Evolutionary conservation across 305 asterid species (phyloP), one percentile per base, ranked within the genome.

Genomic region (Euphrasia arctica): DNA sequence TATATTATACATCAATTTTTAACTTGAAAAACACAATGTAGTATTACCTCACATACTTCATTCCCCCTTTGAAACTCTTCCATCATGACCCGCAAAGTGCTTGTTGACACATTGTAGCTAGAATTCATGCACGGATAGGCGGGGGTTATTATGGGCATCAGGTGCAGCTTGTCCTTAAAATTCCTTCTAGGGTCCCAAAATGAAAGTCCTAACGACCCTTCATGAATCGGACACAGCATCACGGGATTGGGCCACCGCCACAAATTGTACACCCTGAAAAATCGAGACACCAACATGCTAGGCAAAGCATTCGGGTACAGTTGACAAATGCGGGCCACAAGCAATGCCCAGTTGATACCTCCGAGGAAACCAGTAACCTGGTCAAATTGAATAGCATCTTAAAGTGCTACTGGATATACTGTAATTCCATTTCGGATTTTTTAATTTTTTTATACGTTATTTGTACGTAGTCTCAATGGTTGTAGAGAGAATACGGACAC

Each of bases 201-300:
- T 29, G 83, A 76, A 63, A 89, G 95, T 49, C 97, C 98, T 47
- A 90, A 76, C 10, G 96, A 79, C 60, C 89, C 85, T 70, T 90
- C 96, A 72, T 82, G 83, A 71, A 90, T 93, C 64, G 92, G 89
- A 73, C 99, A 93, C 57, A 93, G 68, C 94, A 93, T 82, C 62
- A 93, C 99, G 62, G 99, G 99, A 81, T 93, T 93, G 56, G 98
- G 97, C 98, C 99, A 93, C 67, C 91, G 86, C 99, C 99, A 93
- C 75, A 82, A 66, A 51, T 83, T 93, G 78, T 86, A 93, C 50
- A 93, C 90, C 79, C 97, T 84, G 64, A 93, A 93, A 79, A 93
- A 90, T 49, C 99, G 91, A 75, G 92, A 88, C 9, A 93, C 97
- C 84, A 93, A 75, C 97, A 90, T 93, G 90, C 89, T 88, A 13